Evolutionary conservation across 1,139 yeast genomes (phyloP).

Genomic region (Magnusiomyces suaveolens): DNA sequence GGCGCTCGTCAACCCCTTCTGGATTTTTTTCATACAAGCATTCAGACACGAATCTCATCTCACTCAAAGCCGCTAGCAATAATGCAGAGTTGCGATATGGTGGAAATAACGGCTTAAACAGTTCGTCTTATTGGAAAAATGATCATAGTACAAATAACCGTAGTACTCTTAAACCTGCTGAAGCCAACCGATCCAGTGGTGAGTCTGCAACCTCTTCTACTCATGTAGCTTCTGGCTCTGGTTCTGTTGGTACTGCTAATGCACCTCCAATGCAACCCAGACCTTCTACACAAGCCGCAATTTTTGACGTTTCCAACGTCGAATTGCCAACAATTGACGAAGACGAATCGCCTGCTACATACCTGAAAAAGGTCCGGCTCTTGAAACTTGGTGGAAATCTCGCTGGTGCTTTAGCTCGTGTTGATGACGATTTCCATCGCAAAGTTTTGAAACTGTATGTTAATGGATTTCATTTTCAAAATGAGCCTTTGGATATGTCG

Average conservation of each 20-base stretch:
- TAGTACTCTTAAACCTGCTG: neutral
- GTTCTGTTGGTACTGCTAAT: neutral
- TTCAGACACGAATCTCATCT: slow-evolving; percentile 16
- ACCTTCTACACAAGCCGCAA: slow-evolving; percentile 2
- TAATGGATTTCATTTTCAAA: slow-evolving; percentile 38
- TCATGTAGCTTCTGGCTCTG: neutral
- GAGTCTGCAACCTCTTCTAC: neutral
- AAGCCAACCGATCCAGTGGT: neutral
- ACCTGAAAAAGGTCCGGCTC: slow-evolving; percentile 28
- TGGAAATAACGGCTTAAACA: neutral
- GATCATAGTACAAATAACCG: neutral
- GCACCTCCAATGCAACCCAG: neutral
- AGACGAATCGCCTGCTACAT: slow-evolving; percentile 33
- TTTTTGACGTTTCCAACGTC: slow-evolving; percentile 3
- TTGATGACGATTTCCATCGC: slow-evolving; percentile 32
- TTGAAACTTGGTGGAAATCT: slow-evolving; percentile 33
- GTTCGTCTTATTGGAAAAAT: neutral
- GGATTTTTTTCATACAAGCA: slow-evolving; percentile 8
- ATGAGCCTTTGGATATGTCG: slow-evolving; percentile 53
- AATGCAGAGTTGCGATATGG: slow-evolving; percentile 1
- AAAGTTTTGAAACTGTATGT: slow-evolving; percentile 35
- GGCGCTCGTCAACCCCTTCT: slow-evolving; percentile 10
- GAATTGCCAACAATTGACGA: slow-evolving; percentile 28
- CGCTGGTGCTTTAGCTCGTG: slow-evolving; percentile 34
- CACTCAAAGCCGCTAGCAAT: slow-evolving; percentile 8